Percentiles rank a stretch among this genome's conserved stretches.
Conservation (phyloP, 129 eudicot genomes). For the Mikania micrantha region DNA sequence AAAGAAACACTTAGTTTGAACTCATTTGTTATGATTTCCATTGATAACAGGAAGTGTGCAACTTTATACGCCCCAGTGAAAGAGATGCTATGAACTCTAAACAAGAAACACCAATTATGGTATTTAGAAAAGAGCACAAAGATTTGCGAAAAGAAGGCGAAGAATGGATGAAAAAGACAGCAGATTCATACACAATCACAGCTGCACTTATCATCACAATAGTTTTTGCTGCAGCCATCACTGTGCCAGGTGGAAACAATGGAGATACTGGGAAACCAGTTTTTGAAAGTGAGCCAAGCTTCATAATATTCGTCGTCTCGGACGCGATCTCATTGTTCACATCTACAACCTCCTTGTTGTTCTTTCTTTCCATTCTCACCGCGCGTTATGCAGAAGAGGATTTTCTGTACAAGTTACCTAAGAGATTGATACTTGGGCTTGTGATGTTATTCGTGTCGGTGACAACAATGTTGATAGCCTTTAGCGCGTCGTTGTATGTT, state of each 20-base stretch:
- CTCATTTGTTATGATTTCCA: neutral
- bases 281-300: neutral
- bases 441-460: neutral
- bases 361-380: neutral
- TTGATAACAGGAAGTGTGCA: constrained; percentile 6
- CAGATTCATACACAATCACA: constrained; percentile 21
- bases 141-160: constrained; percentile 18
- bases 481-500: neutral
- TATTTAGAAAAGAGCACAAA: constrained; percentile 18
- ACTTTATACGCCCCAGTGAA: neutral
- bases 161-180: constrained; percentile 31
- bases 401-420: neutral
- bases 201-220: constrained; percentile 30
- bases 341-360: neutral
- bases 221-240: constrained; percentile 25
- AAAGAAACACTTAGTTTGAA: neutral
- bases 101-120: constrained; percentile 19
- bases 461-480: neutral
- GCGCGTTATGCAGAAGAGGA: neutral
- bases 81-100: neutral
- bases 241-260: neutral
- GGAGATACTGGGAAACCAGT: neutral
- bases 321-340: neutral
- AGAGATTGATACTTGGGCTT: neutral
- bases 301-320: neutral